These are phyloP conservation scores for Hypomontagnella monticulosa DNA, from an alignment of 495 filamentous ascomycete species.

Conservation along the genomic window DNA sequence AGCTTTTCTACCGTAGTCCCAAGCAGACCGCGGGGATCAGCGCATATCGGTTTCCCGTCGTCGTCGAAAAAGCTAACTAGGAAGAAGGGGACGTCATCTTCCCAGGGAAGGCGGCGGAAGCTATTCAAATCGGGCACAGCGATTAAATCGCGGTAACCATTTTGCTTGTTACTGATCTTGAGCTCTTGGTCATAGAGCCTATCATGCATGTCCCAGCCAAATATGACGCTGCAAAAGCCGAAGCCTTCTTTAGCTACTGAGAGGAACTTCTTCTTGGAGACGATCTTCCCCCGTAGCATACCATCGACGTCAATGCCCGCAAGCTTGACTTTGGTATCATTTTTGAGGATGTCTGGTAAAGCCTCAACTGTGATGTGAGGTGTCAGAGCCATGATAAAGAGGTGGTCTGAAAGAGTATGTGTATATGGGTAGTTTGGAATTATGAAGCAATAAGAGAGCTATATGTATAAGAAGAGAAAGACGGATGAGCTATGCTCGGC, in stretches of 20 bases:
- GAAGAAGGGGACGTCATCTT: constrained; percentile 92
- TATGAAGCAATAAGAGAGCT: neutral
- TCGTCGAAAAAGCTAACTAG: constrained; percentile 87
- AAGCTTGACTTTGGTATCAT: constrained; percentile 90
- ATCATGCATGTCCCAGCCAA: constrained; percentile 99
- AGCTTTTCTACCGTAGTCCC: constrained; percentile 73
- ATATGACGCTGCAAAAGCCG: constrained; percentile 96
- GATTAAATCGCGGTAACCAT: constrained; percentile 90
- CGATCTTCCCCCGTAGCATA: constrained; percentile 88
- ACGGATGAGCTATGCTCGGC: constrained; percentile 16
- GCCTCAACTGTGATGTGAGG: constrained; percentile 64
- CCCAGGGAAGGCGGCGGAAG: constrained; percentile 95
- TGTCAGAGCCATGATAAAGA: constrained; percentile 32
- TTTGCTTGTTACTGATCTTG: constrained; percentile 88
- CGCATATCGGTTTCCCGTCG: constrained; percentile 76
- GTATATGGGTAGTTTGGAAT: neutral
- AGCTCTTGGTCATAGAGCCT: constrained; percentile 86
- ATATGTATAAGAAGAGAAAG: neutral
- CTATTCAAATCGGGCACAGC: constrained; percentile 82
- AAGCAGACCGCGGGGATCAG: constrained; percentile 83
- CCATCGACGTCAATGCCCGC: constrained; percentile 94
- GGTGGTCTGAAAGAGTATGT: constrained; percentile 1
- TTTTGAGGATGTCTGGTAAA: constrained; percentile 69
- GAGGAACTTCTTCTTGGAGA: constrained; percentile 96
- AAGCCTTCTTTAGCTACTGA: constrained; percentile 85